Conservation (phyloP, 768 basidiomycete species). For the Lactarius sp. region DNA sequence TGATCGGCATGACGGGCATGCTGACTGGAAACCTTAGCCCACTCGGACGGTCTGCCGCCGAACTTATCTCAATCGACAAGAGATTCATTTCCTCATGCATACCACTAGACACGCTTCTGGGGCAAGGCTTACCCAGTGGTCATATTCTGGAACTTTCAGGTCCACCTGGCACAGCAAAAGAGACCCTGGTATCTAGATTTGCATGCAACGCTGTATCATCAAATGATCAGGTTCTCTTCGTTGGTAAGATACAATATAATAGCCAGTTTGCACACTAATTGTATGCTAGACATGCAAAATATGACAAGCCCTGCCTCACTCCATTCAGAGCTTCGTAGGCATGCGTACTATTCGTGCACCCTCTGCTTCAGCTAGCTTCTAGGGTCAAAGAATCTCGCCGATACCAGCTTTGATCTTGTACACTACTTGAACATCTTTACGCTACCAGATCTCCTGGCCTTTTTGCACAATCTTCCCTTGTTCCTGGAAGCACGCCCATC, state of each 20-base stretch:
- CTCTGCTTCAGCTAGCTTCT: neutral
- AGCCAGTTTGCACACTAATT: slow-evolving; percentile 14
- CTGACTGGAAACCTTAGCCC: neutral
- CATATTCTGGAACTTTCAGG: slow-evolving; percentile 70
- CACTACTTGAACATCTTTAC: slow-evolving; percentile 42
- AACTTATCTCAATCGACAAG: slow-evolving; percentile 33
- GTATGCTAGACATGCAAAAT: slow-evolving; percentile 43
- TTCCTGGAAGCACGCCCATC: slow-evolving; percentile 43
- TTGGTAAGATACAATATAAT: slow-evolving; percentile 43
- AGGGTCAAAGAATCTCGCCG: slow-evolving; percentile 28
- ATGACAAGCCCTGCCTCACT: slow-evolving; percentile 40
- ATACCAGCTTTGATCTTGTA: slow-evolving; percentile 29
- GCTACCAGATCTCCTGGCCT: slow-evolving; percentile 51
- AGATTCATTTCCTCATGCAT: slow-evolving; percentile 41
- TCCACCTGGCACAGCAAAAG: slow-evolving; percentile 68
- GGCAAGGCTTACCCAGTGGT: slow-evolving; percentile 57
- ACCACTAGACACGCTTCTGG: slow-evolving; percentile 54
- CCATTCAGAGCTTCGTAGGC: slow-evolving; percentile 28
- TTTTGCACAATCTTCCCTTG: slow-evolving; percentile 49
- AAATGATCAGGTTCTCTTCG: slow-evolving; percentile 52
- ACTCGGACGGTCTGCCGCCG: slow-evolving; percentile 56
- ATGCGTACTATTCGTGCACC: neutral
- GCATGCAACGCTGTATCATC: slow-evolving; percentile 44
- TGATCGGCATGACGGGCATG: neutral
- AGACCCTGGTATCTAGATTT: slow-evolving; percentile 47